phyloP scores from a whole-genome alignment of 2,329 filamentous ascomycete genomes.

The Exophiala alcalophila region DNA sequence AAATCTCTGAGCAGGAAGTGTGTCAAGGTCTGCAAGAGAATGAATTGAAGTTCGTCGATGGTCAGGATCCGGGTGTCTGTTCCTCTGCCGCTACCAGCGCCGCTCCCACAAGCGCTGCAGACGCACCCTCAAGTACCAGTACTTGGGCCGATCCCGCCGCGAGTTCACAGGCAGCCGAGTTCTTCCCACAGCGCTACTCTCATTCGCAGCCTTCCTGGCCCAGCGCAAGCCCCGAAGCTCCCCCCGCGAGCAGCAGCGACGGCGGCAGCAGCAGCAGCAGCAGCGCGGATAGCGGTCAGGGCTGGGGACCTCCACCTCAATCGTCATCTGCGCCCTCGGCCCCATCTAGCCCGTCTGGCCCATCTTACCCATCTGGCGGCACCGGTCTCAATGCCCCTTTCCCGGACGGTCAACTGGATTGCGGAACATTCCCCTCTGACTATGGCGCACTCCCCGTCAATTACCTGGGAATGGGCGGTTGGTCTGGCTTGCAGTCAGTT shows the following conservation, averaged over 20 bases:
- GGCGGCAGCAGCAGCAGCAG: too few relatives aligned
- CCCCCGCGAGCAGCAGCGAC: too few relatives aligned
- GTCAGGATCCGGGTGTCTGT: conserved; percentile 59
- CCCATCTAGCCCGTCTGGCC: conserved; percentile 29
- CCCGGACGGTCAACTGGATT: conserved; percentile 69
- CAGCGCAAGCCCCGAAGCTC: conserved; percentile 24
- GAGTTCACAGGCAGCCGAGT: conserved; percentile 41
- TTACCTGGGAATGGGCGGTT: conserved; percentile 71
- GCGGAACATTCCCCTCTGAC: conserved; percentile 69
- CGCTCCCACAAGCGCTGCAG: conserved; percentile 31
- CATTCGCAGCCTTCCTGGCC: conserved; percentile 25
- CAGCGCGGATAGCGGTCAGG: too few relatives aligned
- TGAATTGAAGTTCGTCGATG: conserved; percentile 61
- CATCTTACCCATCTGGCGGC: conserved; percentile 31
- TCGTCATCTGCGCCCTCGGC: conserved; percentile 25
- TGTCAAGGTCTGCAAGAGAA: conserved; percentile 69
- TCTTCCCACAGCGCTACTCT: conserved; percentile 51
- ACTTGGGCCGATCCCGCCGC: conserved; percentile 37
- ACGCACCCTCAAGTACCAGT: conserved; percentile 34
- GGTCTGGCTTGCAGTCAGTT: conserved; percentile 71
- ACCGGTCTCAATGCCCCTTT: conserved; percentile 66
- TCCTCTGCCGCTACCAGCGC: conserved; percentile 39
- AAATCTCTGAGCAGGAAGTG: conserved; percentile 63
- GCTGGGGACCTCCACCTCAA: too few relatives aligned
- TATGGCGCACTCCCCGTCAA: conserved; percentile 73